Percentiles rank a stretch among this genome's conserved stretches.
Conservation (phyloP, 202 grass and related monocot species). For the Dendrocalamus latiflorus region DNA sequence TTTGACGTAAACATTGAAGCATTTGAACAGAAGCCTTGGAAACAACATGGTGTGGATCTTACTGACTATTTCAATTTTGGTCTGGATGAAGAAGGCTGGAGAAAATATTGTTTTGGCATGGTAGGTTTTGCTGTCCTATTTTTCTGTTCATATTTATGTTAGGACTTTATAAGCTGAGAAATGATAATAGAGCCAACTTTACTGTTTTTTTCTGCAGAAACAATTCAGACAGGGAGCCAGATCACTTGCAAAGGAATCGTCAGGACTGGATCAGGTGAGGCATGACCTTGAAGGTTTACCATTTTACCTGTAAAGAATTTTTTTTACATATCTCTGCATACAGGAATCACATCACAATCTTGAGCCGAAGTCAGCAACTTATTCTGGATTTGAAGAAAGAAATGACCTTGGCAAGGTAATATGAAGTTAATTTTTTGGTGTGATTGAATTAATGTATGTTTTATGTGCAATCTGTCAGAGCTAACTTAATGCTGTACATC, state of each 20-base stretch:
- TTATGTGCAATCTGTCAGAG: slow-evolving; percentile 4
- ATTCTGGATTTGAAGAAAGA: slow-evolving; percentile 33
- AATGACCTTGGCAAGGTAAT: slow-evolving; percentile 42
- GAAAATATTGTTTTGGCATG: slow-evolving; percentile 51
- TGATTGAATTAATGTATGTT: slow-evolving; percentile 20
- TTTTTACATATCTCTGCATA: slow-evolving; percentile 24
- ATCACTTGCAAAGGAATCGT: slow-evolving; percentile 30
- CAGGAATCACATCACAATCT: slow-evolving; percentile 31
- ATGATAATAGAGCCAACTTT: slow-evolving; percentile 14
- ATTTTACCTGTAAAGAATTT: slow-evolving; percentile 19
- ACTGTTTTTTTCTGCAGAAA: slow-evolving; percentile 33
- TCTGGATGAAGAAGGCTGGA: slow-evolving; percentile 73
- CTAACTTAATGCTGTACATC: slow-evolving; percentile 32
- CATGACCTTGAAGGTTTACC: slow-evolving; percentile 16
- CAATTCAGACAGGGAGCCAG: slow-evolving; percentile 37
- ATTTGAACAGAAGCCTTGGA: slow-evolving; percentile 82
- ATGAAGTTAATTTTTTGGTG: slow-evolving; percentile 9
- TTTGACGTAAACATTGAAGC: slow-evolving; percentile 69
- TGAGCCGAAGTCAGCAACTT: slow-evolving; percentile 18
- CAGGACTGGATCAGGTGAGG: slow-evolving; percentile 49
- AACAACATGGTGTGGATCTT: slow-evolving; percentile 46
- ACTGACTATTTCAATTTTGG: slow-evolving; percentile 75
- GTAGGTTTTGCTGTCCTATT: slow-evolving; percentile 34
- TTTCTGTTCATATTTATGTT: not conserved
- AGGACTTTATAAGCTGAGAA: not conserved